Base-by-base conservation (phyloP, 2,329 filamentous ascomycete genomes). In the Curvularia eragrostidis region DNA sequence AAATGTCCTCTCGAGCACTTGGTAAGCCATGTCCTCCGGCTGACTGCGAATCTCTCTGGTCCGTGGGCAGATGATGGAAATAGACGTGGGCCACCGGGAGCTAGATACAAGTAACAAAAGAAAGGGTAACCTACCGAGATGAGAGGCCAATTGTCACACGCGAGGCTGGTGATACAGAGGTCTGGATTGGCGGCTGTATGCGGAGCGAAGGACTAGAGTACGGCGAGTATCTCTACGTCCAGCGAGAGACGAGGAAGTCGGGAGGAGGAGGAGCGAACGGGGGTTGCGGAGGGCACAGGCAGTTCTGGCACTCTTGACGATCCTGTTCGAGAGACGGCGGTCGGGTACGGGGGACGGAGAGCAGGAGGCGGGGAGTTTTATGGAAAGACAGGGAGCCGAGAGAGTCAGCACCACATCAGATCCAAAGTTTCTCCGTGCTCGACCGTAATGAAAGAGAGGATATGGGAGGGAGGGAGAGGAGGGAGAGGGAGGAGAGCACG, bases 161-260 rank as follows among this genome's bases (percentile, higher is more conserved):
- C 68, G 62, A 71, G 64, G 67, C 67, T 66, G 65, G 61, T 63
- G 59, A 56, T 63, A 58, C 65, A 66, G 63, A 58, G 65, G 67
- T 62, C 59, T 62, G 61, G 62, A 34, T 54, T 38, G 63, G 55
- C 56, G 43, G 71, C 75, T 76, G 75, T 75, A 69, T 72, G 73
- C 65, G 75, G 74, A 78, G 78, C 77, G 75, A 76, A 75, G 76
- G 62, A 77, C 64, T 57, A 52, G 69, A 58, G 63, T 59, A 64
- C 58, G 60, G 67, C 61, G 67, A 67, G 65, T 65, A 67, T 66
- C 66, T 69, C 71, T 66, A 63, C 65, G 72, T 70, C 67, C 66
- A 72, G 67, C 66, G 65, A 68, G 65, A 67, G 63, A 66, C 57
- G 59, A 61, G 59, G 57, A 47, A 47, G 56, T 38, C n/a, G 61